A percentile compares a stretch with the other conserved stretches of the same genome.
Conservation (phyloP, 2,329 filamentous ascomycete genomes). For the Claviceps fusiformis region DNA sequence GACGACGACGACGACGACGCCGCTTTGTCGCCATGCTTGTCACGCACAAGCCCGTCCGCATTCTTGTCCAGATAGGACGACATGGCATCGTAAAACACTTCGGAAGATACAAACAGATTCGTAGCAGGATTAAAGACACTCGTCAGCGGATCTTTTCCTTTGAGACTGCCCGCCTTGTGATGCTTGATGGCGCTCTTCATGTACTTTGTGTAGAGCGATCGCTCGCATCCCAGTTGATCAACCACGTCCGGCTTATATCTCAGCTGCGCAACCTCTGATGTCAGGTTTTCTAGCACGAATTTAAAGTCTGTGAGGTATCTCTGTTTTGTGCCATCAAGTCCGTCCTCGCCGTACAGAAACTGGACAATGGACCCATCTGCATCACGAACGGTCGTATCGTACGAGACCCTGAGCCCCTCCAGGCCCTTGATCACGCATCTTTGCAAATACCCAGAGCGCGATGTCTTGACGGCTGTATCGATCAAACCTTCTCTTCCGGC, state of each 20-base stretch:
- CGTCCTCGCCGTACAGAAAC: slow-evolving; percentile 94
- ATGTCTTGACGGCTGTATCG: slow-evolving; percentile 97
- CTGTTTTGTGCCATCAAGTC: slow-evolving; percentile 85
- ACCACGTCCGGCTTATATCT: slow-evolving; percentile 44
- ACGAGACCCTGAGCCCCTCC: slow-evolving; percentile 84
- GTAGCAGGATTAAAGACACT: slow-evolving; percentile 62
- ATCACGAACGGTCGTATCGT: slow-evolving; percentile 88
- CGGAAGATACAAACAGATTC: slow-evolving; percentile 75
- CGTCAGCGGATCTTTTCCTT: slow-evolving; percentile 61
- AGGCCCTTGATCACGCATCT: slow-evolving; percentile 97
- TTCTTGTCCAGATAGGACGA: slow-evolving; percentile 71
- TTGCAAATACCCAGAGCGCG: slow-evolving; percentile 90
- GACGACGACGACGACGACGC: slow-evolving; percentile 3
- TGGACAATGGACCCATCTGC: slow-evolving; percentile 88
- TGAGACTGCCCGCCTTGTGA: slow-evolving; percentile 39
- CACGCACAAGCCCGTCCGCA: slow-evolving; percentile 41
- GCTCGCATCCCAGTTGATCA: slow-evolving; percentile 34
- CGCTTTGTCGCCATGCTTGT: slow-evolving; percentile 25
- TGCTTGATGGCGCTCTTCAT: slow-evolving; percentile 74
- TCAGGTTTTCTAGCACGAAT: slow-evolving; percentile 77
- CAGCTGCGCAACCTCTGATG: slow-evolving; percentile 65
- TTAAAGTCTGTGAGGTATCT: slow-evolving; percentile 83
- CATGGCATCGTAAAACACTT: slow-evolving; percentile 64
- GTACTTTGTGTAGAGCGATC: slow-evolving; percentile 53
- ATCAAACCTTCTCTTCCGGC: slow-evolving; percentile 95